Evolutionary conservation across 495 filamentous ascomycete species (phyloP).

Genomic region (Echria macrotheca): DNA sequence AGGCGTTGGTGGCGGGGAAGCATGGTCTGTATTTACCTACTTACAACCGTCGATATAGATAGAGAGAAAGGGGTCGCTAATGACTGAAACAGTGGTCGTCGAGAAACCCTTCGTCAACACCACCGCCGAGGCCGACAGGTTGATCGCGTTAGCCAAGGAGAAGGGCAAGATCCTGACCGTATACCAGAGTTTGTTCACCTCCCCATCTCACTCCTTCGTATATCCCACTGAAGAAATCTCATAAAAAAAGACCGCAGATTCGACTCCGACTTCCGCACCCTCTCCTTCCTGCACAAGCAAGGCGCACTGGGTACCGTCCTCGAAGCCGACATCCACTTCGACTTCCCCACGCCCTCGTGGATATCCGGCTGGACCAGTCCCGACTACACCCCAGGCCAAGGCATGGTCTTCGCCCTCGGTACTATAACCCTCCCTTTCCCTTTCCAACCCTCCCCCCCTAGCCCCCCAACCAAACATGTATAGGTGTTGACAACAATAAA

Average conservation of each 20-base stretch:
- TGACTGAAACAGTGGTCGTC: conserved; percentile 48
- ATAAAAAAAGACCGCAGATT: conserved; percentile 50
- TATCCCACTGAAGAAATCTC: not conserved
- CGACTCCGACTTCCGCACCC: conserved; percentile 67
- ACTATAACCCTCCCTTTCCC: too few species aligned
- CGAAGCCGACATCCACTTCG: conserved; percentile 68
- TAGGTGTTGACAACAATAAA: not conserved
- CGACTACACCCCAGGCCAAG: conserved; percentile 51
- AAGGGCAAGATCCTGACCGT: conserved; percentile 57
- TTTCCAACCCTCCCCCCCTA: too few species aligned
- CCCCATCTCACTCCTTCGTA: not conserved
- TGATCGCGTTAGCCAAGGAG: conserved; percentile 57
- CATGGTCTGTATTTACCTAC: conserved; percentile 30
- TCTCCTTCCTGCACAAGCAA: conserved; percentile 49
- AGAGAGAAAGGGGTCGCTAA: too few species aligned
- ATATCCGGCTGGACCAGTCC: conserved; percentile 52
- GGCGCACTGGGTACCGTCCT: conserved; percentile 54
- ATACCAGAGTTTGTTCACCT: conserved; percentile 52
- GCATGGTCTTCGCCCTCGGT: conserved; percentile 67
- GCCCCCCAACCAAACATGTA: not conserved
- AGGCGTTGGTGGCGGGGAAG: conserved; percentile 60
- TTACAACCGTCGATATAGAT: too few species aligned
- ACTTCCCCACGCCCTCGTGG: conserved; percentile 40
- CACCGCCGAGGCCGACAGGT: conserved; percentile 56
- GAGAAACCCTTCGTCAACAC: conserved; percentile 72